Evolutionary conservation across 495 filamentous ascomycete genomes (phyloP), one percentile per base, ranked within the genome.

Genomic region (Lepraria neglecta): DNA sequence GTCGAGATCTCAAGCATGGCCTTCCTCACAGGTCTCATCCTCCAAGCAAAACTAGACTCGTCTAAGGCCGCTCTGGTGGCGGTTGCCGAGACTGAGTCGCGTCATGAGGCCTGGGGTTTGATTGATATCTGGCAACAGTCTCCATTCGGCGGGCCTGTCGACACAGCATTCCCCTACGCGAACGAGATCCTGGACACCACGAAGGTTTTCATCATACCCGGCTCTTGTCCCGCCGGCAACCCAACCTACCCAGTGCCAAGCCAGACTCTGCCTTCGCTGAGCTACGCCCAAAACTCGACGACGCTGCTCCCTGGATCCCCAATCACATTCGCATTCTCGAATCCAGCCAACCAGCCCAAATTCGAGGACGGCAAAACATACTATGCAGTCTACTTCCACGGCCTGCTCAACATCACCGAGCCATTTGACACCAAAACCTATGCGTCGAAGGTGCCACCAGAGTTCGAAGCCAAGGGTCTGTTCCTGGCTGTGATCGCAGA

Each of bases 1-100:
- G 64, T 82, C 60, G 80, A 82, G 64, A 72, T 80, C 51, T 75
- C 79, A 3, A 78, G 75, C 70, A 81, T 81, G 79, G 72, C 77
- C 12, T 82, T 80, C 69, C 64, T 82, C 7, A 79, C 78, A 0
- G 80, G 79, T 0, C 76, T 82, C 4, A 70, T 75, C 7, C 74
- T 76, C 63, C 65, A 73, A 56, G 75, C 78, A n/a, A 66, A 71
- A 31, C 43, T 69, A 7, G 59, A 71, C 27, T 56, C 70, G 7
- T 71, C 72, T 48, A 74, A 74, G 54, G 73, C 72, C 19, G 76
- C 78, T 19, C 70, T 82, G 67, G 62, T 76, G 27, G 78, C 78
- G 17, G 77, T 82, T 45, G 76, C 76, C 3, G 71, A 76, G 56
- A 73, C 72, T 6, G 79, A 82, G 67, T 61, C 77, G 2, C 77